Evolutionary conservation across 2,329 filamentous ascomycete genomes (phyloP), one percentile per base, ranked within the genome.

Genomic region (Fusarium newnesense): DNA sequence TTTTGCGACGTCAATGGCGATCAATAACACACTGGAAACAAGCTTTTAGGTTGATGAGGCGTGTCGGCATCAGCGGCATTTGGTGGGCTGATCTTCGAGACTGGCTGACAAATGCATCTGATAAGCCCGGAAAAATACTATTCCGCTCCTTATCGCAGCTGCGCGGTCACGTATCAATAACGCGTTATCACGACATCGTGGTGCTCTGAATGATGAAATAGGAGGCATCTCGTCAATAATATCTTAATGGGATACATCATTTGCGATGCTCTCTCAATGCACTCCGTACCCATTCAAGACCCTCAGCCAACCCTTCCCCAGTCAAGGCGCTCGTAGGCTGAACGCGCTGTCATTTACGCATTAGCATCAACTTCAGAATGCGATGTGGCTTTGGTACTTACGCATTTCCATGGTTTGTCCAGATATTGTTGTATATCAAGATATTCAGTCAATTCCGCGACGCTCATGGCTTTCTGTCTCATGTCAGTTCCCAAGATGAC

Each of bases 11-110:
- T 40, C 34, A 37, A 60, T 59, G 24, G 21, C 39, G 50, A 21
- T 18, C 24, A 50, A 24, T 36, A 37, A 36, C 37, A 46, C 24
- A 19, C n/a, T 54, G 37, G 18, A 7, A 30, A 42, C 24, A 34
- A 59, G 42, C 56, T 62, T 70, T 32, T 49, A 28, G 19, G 32
- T 34, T 46, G 46, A 42, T 60, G 24, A 67, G 28, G 37, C 26
- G 52, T 13, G 21, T 40, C 47, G 60, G 42, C 44, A 28, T 12
- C 36, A 40, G 58, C 58, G 67, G 66, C 34, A 58, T 21, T 34
- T 16, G 16, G 66, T 50, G 64, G 56, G 28, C 30, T 7, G 6
- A 18, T 19, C 32, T 39, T 16, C 13, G 24, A n/a, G 1, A 5
- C 7, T 28, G 18, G 54, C 24, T 64, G 56, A 64, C 54, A 49